Base-by-base conservation (phyloP, 2,329 filamentous ascomycete genomes). In the Epichloe festucae region DNA sequence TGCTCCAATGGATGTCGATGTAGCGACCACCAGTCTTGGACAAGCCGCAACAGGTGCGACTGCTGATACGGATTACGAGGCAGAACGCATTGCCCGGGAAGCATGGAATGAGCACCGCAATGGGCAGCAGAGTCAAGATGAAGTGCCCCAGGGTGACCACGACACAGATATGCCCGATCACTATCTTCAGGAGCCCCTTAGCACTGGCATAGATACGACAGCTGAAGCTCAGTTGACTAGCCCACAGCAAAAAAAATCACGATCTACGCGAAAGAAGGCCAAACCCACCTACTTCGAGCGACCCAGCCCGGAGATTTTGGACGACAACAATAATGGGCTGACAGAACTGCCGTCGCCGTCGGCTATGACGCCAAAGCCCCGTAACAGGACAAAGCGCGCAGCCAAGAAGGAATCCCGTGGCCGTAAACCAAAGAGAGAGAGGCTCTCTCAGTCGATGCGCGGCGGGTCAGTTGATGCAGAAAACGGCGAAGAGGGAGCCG, bases 281-380 rank as follows among this genome's bases (percentile, higher is more conserved):
- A 77, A 77, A 58, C 70, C 72, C 10, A 73, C 71, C 17, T 73
- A 67, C 51, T 73, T 71, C 55, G 65, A 68, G 42, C 62, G 67
- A 50, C 54, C 60, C 10, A 55, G 57, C 5, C 56, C 56, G 0
- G 59, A 58, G 5, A 46, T 51, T 14, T 42, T 52, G 19, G 54
- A 59, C 27, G 53, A 54, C 19, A 56, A 57, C 21, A 36, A 44
- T 3, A 52, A 57, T n/a, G 56, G 41, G 5, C 47, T 59, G 23
- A 57, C 50, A 14, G 60, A 64, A 7, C 42, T 67, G 46, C 62
- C 66, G 4, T 68, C 66, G 5, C 65, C 66, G 17, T 61, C 66
- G n/a, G 62, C 63, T 17, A 54, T 58, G 51, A 58, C 62, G 8
- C 62, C 63, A 2, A 67, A 65, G 50, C 59, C 61, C 31, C 62